Percentiles rank a stretch among this genome's conserved stretches.
These are phyloP conservation scores for Smittium mucronatum DNA, from an alignment of 371 early-diverging fungal species.

Conservation along the genomic window DNA sequence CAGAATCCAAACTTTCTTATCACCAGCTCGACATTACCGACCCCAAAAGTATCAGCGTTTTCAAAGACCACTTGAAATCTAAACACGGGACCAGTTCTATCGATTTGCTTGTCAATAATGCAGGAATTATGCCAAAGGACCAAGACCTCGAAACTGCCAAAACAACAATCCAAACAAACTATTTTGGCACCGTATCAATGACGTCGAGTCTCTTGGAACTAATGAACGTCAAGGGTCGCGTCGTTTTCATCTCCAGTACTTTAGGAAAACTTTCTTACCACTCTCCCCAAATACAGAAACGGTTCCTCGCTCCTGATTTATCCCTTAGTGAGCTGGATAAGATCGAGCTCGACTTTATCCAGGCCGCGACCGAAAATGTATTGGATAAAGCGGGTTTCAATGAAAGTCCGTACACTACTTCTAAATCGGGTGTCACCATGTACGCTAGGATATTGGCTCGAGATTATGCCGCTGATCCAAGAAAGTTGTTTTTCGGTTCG, in stretches of 20 bases:
- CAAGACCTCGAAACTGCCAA: neutral
- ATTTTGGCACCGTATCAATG: neutral
- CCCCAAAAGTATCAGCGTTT: slow-evolving; percentile 16
- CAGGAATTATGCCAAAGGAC: slow-evolving; percentile 21
- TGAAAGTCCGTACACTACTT: slow-evolving; percentile 26
- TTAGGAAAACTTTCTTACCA: neutral
- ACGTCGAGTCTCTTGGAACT: slow-evolving; percentile 16
- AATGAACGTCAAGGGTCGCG: slow-evolving; percentile 21
- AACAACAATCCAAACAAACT: neutral
- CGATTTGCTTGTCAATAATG: slow-evolving; percentile 29
- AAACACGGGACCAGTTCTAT: slow-evolving; percentile 24
- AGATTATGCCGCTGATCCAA: slow-evolving; percentile 11
- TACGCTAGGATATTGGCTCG: slow-evolving; percentile 27
- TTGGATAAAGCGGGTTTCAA: slow-evolving; percentile 23
- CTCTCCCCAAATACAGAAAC: neutral
- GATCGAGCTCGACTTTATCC: neutral
- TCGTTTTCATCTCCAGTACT: neutral
- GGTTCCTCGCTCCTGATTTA: neutral
- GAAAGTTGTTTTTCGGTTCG: slow-evolving; percentile 28
- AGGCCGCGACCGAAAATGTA: slow-evolving; percentile 23
- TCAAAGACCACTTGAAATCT: slow-evolving; percentile 20
- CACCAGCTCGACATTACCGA: slow-evolving; percentile 28
- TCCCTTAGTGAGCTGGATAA: neutral
- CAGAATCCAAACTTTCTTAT: slow-evolving; percentile 17
- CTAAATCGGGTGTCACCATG: slow-evolving; percentile 31